Evolutionary conservation across 441 rosid species (phyloP), one percentile per base, ranked within the genome.

Genomic region (Populus tomentosa): DNA sequence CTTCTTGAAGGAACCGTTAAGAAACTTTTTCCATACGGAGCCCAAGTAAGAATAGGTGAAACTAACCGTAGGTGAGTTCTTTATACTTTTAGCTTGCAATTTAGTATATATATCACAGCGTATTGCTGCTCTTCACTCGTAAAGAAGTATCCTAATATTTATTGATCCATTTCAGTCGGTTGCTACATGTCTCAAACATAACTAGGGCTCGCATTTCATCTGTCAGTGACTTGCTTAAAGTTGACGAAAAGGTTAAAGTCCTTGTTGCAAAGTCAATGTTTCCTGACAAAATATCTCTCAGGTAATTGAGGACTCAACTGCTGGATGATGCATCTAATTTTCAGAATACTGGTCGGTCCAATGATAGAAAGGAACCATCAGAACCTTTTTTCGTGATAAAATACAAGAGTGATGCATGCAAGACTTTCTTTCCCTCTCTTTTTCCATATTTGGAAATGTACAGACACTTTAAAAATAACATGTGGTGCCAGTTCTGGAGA

Each of bases 131-230:
- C 18, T 10, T 64, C 46, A 50, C 18, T 33, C 0, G 10, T 70
- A 61, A 72, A 50, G n/a, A 70, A 72, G 42, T 76, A 53, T 69
- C 56, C 64, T 70, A 23, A 79, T 63, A 32, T 56, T 71, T 75
- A 2, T 59, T 67, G 35, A 68, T 38, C 28, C 61, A 46, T 79
- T 81, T 67, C 89, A 93, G 98, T 78, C 96, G 98, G 69, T 85
- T 95, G 85, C 85, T 95, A 78, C 98, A 95, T 85, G 90, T 93
- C 75, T 93, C 98, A 50, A 93, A 92, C 78, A 88, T 93, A 69
- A 86, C 90, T 42, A 81, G 82, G 33, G 69, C 67, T 67, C 87
- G 90, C 63, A 78, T 95, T 76, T 79, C 85, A 79, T 84, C 94
- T 14, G 90, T 93, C 16, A 78, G 74, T 30, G 94, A 95, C 69